Base-by-base conservation (phyloP, 1,284 basidiomycete species). In the Pterula multifida region DNA sequence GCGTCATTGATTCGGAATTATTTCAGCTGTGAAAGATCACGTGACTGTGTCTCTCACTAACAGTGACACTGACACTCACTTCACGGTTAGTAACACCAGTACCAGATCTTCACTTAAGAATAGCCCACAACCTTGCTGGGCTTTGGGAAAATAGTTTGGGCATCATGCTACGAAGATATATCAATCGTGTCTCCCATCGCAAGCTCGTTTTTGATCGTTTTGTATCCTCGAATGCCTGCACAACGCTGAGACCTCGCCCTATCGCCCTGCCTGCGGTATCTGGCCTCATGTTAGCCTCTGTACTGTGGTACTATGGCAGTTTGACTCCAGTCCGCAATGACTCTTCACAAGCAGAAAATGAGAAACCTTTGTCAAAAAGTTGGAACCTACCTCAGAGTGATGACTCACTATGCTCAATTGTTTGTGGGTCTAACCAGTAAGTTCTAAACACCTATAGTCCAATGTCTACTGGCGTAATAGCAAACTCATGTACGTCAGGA, bases 401-500 rank as follows among this genome's bases (percentile, higher is more conserved):
- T 11, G 65, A 63, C n/a, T 57, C 55, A 23, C 61, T 78, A 26
- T 59, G 62, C 42, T 62, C 72, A 3, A 56, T 76, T 3, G 70
- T 72, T 1, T 80, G 76, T 75, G 78, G 78, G n/a, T 76, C 76
- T 13, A 80, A 80, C 58, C 71, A 63, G 76, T 77, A 57, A 54
- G 69, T 56, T 17, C 39, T 17, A n/a, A 9, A n/a, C n/a, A n/a
- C n/a, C n/a, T n/a, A n/a, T n/a, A n/a, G n/a, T n/a, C n/a, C n/a
- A n/a, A n/a, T n/a, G n/a, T n/a, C n/a, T n/a, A n/a, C n/a, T n/a
- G n/a, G n/a, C n/a, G n/a, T n/a, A n/a, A n/a, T n/a, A n/a, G n/a
- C n/a, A n/a, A 47, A 42, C n/a, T n/a, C n/a, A n/a, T n/a, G n/a
- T 39, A 47, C 21, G 45, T 51, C 39, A 82, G 79, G 56, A 68